Base-by-base conservation (phyloP, 1,139 yeast species). In the Lodderomyces elongisporus region DNA sequence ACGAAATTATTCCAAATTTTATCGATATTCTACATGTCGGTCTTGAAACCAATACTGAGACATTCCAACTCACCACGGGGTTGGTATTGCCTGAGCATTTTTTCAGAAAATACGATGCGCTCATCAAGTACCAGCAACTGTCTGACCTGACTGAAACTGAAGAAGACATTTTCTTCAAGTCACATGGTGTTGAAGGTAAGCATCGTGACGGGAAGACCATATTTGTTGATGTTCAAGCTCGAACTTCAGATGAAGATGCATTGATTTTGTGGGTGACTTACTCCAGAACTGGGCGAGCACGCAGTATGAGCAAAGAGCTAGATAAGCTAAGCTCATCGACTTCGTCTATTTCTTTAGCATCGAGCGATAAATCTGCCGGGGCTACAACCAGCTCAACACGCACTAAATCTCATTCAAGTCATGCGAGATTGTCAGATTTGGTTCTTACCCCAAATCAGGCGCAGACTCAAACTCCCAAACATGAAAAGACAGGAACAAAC, bases 181-280 rank as follows among this genome's bases (percentile, higher is more conserved):
- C 88, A 0, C 64, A 66, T 29, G 95, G 94, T 26, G 66, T 85
- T 12, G 65, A 66, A 38, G 95, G 82, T 16, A 51, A 62, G 3
- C 95, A 85, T 49, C 56, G 77, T 26, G 91, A 84, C 54, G 95
- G 95, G 0, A 64, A 74, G 17, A 37, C 47, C 1, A 57, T 88
- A 7, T 71, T 66, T 38, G 70, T 89, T 27, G 96, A 89, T 57
- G 77, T 85, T 9, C 96, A 89, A 56, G 56, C 88, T 31, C 68
- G 96, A 39, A 85, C 85, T 4, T 67, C 85, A 14, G 71, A 76
- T 15, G 53, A 63, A 14, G 77, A 75, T 21, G 66, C 78, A 4
- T 70, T 74, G 41, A 79, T 85, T 3, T 56, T 88, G 15, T 89
- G 96, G 96, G 69, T 89, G n/a, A 85, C 96, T 0, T 88, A 84